These are phyloP conservation scores for Hypoxylon sp. DNA, from an alignment of 2,329 filamentous ascomycete species.

Conservation along the genomic window DNA sequence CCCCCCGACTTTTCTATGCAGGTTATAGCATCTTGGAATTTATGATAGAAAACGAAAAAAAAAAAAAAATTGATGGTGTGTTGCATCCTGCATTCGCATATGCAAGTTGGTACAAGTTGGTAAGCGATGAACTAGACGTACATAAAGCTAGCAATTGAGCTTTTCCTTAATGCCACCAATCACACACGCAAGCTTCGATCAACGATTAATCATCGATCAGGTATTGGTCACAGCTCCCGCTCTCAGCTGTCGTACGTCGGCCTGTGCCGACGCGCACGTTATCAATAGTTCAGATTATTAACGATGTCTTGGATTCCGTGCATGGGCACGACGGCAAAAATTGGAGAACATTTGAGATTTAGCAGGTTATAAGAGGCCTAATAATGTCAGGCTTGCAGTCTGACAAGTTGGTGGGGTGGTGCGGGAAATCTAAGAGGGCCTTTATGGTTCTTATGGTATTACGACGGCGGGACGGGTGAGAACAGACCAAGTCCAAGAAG, in stretches of 20 bases:
- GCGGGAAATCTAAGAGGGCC: slow-evolving; percentile 6
- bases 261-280: slow-evolving; percentile 30
- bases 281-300: slow-evolving; percentile 27
- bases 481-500: slow-evolving; percentile 21
- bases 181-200: neutral
- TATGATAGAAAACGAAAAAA: slow-evolving; percentile 20
- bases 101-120: slow-evolving; percentile 37
- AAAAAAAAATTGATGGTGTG: slow-evolving; percentile 40
- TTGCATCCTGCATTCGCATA: slow-evolving; percentile 19
- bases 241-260: slow-evolving; percentile 11
- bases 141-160: slow-evolving; percentile 9
- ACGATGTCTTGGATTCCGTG: slow-evolving; percentile 34
- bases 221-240: slow-evolving; percentile 14
- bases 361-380: slow-evolving; percentile 33
- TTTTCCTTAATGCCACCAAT: neutral
- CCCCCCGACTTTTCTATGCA: slow-evolving; percentile 21
- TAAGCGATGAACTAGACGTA: slow-evolving; percentile 22
- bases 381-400: slow-evolving; percentile 19
- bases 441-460: slow-evolving; percentile 30
- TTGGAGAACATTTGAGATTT: slow-evolving; percentile 26
- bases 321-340: slow-evolving; percentile 31
- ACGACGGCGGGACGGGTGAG: slow-evolving; percentile 38
- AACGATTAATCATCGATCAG: slow-evolving; percentile 12
- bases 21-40: slow-evolving; percentile 29
- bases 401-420: slow-evolving; percentile 16